These are phyloP conservation scores for Tetrahymena borealis DNA, from an alignment of 73 alveolate genomes.

Conservation along the genomic window DNA sequence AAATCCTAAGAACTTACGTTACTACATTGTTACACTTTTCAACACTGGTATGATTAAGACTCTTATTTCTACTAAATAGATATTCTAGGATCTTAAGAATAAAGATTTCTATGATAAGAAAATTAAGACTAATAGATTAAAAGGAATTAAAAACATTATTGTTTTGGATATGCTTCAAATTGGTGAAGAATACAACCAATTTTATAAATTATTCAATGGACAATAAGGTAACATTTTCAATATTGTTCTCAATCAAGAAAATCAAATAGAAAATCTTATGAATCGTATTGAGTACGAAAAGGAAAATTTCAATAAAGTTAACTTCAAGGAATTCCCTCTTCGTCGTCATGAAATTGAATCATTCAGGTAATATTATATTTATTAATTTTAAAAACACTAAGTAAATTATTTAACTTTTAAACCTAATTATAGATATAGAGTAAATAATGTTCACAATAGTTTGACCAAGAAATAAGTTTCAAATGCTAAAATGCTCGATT, in stretches of 20 bases:
- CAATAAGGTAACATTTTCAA: background rate
- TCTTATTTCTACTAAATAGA: constrained; percentile 14
- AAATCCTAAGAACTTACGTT: constrained; percentile 28
- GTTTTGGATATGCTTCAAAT: constrained; percentile 5
- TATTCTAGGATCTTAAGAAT: constrained; percentile 10
- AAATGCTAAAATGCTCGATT: constrained; percentile 26
- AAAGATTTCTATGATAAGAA: constrained; percentile 23
- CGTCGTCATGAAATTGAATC: constrained; percentile 35
- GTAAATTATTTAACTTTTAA: no score
- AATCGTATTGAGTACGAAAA: background rate
- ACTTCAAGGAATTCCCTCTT: constrained; percentile 34
- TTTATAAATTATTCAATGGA: background rate
- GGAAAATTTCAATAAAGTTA: background rate
- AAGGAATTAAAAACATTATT: constrained; percentile 24
- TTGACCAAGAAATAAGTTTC: constrained; percentile 24
- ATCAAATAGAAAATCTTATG: constrained; percentile 23
- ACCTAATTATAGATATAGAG: constrained; percentile 32
- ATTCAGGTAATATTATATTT: background rate
- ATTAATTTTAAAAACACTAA: background rate
- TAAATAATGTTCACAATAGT: constrained; percentile 5
- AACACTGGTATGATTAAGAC: constrained; percentile 31
- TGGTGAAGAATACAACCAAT: background rate
- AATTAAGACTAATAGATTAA: constrained; percentile 9
- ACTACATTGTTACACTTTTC: constrained; percentile 25
- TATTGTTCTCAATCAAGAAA: background rate